A percentile compares a stretch with the other conserved stretches of the same genome.
These are phyloP conservation scores for Xylaria venustula DNA, from an alignment of 495 filamentous ascomycete genomes.

Conservation along the genomic window DNA sequence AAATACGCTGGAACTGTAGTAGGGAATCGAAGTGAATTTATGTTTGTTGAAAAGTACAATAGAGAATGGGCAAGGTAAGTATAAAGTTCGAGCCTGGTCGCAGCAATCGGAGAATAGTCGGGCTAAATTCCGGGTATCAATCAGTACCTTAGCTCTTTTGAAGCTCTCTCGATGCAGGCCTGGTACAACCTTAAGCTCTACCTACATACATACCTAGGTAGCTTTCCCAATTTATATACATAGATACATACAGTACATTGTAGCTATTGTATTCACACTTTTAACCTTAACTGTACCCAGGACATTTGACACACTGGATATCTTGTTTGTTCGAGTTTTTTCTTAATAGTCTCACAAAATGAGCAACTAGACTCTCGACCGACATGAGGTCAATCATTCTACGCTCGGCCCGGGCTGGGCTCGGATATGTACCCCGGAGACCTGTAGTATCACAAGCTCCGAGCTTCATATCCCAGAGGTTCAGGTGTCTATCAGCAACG, in stretches of 20 bases:
- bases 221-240: background rate
- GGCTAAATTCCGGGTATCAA: constrained; percentile 4
- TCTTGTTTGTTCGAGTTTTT: background rate
- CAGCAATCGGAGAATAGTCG: constrained; percentile 9
- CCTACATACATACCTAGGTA: no score
- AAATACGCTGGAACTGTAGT: no score
- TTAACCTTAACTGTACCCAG: background rate
- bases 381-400: constrained; percentile 26
- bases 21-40: no score
- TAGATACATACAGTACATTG: no score
- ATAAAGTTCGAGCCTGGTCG: background rate
- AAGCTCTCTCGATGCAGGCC: constrained; percentile 1
- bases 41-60: no score
- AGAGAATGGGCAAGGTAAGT: background rate
- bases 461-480: constrained; percentile 17
- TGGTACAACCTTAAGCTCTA: no score
- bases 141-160: constrained; percentile 1
- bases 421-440: constrained; percentile 19
- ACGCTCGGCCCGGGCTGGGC: constrained; percentile 19
- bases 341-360: background rate
- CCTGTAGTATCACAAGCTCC: constrained; percentile 9
- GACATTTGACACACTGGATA: background rate
- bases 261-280: background rate
- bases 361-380: background rate
- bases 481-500: constrained; percentile 22